Percentiles rank a stretch among this genome's conserved stretches.
These are phyloP conservation scores for Pinus albicaulis DNA, from an alignment of 75 land plant species.

Conservation along the genomic window DNA sequence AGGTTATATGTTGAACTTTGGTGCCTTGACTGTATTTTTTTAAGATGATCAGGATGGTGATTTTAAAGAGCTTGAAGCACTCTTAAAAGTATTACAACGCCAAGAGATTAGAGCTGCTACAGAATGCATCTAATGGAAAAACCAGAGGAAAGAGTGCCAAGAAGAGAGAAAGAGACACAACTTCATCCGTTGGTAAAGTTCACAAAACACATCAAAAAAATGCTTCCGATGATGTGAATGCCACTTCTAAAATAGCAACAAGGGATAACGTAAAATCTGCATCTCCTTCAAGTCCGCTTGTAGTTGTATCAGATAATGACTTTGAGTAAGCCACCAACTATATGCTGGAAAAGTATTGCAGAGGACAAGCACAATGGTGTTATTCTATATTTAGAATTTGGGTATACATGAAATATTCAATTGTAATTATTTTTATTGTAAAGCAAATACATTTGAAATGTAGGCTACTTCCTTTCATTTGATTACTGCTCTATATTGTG, in stretches of 20 bases:
- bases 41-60: conserved; percentile 45
- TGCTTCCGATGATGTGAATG: not conserved
- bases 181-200: not conserved
- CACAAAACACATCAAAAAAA: not conserved
- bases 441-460: too few species aligned
- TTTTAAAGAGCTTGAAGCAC: conserved; percentile 14
- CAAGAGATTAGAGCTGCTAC: conserved; percentile 16
- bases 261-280: not conserved
- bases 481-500: too few species aligned
- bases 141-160: not conserved
- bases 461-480: too few species aligned
- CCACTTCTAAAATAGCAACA: not conserved
- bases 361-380: too few species aligned
- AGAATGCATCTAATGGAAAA: not conserved
- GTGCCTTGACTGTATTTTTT: not conserved
- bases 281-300: conserved; percentile 2
- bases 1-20: not conserved
- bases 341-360: too few species aligned
- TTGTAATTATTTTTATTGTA: too few species aligned
- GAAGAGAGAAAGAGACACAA: not conserved
- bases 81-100: conserved; percentile 24
- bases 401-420: too few species aligned
- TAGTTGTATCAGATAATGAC: conserved; percentile 4
- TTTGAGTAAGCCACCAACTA: too few species aligned
- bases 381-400: too few species aligned